Evolutionary conservation across 2,329 filamentous ascomycete species (phyloP), one percentile per base, ranked within the genome.

Genomic region (Daldinia eschscholtzii): DNA sequence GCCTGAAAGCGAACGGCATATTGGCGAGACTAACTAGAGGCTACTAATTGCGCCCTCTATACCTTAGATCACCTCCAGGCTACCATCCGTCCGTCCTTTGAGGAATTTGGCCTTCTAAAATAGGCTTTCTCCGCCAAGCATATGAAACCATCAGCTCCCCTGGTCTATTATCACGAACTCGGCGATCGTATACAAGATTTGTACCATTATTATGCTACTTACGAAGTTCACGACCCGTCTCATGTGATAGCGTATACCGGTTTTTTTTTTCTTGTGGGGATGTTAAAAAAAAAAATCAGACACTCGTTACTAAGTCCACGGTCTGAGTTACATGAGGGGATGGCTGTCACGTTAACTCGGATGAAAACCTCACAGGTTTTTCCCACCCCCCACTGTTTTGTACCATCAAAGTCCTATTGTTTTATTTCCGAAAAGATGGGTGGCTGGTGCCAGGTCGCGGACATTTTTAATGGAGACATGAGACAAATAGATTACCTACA

Each of bases 1-100:
- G 79, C 91, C 91, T 26, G 90, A 92, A 76, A 86, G 80, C 73
- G 88, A 92, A 76, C 86, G 91, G 70, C 89, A 92, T 74, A 92
- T 93, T 74, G 91, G 91, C 74, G 83, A 86, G 71, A 70, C 77
- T 68, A 71, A 74, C 42, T 76, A 76, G 70, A 72, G 67, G 57
- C 62, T 71, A 65, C 39, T 74, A n/a, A 60, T 75, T 44, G 67
- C 72, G 61, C 71, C 72, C 10, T 70, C 35, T 65, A 71, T 57
- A 41, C 53, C 59, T 58, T 75, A 63, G 72, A 64, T 55, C 50
- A 53, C 57, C 48, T 56, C 64, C 37, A 23, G 48, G 41, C 42
- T 39, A 48, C 65, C 33, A 30, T n/a, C 41, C 26, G 20, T 39
- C 23, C 23, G 42, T 13, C 57, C n/a, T 53, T 23, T 20, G n/a